phyloP scores from a whole-genome alignment of 2,329 filamentous ascomycete genomes.

The Arthrocladium fulminans region DNA sequence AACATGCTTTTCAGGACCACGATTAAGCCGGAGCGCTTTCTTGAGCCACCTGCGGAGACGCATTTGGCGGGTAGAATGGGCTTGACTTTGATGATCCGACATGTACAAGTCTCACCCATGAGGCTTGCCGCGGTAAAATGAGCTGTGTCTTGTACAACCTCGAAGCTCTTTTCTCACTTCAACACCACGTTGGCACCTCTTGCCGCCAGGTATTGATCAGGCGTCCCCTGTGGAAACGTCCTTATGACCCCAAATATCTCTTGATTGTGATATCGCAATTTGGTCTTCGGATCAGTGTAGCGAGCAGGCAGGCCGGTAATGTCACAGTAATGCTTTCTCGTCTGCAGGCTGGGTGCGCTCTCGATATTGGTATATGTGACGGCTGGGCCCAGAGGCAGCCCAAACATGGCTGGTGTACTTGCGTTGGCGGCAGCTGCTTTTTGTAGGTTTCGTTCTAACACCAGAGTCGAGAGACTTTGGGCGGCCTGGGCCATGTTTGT shows the following conservation, averaged over 20 bases:
- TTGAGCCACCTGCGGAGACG: slow-evolving; percentile 75
- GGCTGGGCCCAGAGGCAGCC: slow-evolving; percentile 50
- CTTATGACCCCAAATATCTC: slow-evolving; percentile 84
- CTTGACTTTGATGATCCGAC: slow-evolving; percentile 94
- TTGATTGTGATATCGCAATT: slow-evolving; percentile 82
- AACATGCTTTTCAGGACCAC: slow-evolving; percentile 53
- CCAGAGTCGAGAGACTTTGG: slow-evolving; percentile 74
- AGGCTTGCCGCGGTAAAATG: background rate
- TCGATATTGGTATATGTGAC: slow-evolving; percentile 96
- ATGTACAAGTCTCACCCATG: slow-evolving; percentile 32
- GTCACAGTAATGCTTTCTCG: slow-evolving; percentile 87
- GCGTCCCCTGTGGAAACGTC: slow-evolving; percentile 67
- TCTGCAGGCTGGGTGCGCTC: slow-evolving; percentile 75
- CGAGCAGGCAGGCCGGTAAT: slow-evolving; percentile 85
- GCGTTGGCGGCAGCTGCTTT: slow-evolving; percentile 8
- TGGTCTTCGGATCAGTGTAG: slow-evolving; percentile 91
- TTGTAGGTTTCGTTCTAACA: slow-evolving; percentile 67
- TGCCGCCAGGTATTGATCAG: slow-evolving; percentile 81
- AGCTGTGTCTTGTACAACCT: background rate
- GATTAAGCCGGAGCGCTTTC: slow-evolving; percentile 99
- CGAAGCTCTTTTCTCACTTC: slow-evolving; percentile 50
- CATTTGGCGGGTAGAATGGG: slow-evolving; percentile 73
- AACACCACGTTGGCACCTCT: slow-evolving; percentile 87
- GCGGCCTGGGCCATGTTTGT: slow-evolving; percentile 82
- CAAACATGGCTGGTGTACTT: background rate